Evolutionary conservation across 768 basidiomycete species (phyloP), one percentile per base, ranked within the genome.

Genomic region (Neoboletus brunneissimus): DNA sequence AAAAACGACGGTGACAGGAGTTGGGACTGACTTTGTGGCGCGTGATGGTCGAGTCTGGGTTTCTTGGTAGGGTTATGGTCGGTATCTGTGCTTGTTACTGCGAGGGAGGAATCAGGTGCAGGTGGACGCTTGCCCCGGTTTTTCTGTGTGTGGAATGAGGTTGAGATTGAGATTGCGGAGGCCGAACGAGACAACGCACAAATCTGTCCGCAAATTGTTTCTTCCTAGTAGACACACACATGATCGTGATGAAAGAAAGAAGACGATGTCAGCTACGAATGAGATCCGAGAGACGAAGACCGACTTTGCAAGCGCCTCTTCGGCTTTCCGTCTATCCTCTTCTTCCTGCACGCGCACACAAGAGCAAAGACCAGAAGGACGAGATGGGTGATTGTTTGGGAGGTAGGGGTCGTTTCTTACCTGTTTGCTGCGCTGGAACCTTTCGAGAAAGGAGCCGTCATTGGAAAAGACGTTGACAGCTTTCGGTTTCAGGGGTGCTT

Each of bases 361-460:
- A 37, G 1, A 8, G 7, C 7, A 37, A 37, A 18, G 35, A n/a
- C n/a, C n/a, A n/a, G n/a, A n/a, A n/a, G n/a, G 13, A 9, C 5
- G 13, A 37, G 16, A 7, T 15, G 16, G 35, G 35, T 18, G 13
- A 32, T 32, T 32, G 31, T 32, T 32, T 12, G 31, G 31, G 12
- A 32, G 31, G 31, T 32, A 6, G 11, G 11, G 12, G 0, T 12
- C 31, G 12, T 18, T 8, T 7, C 35, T 37, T 18, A 37, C 35
- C 35, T 37, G 35, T 18, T 18, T 37, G 35, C 35, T 37, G 48
- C 48, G 34, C 22, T 48, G 48, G 48, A 48, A 48, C 11, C 85
- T 78, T 61, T 87, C 80, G 53, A 87, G 72, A 67, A 87, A 88
- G 10, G 85, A 85, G 9, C 86, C 86, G 61, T 87, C 86, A 66